Evolutionary conservation across 2,329 filamentous ascomycete species (phyloP).

Genomic region (Aspergillus ustus): DNA sequence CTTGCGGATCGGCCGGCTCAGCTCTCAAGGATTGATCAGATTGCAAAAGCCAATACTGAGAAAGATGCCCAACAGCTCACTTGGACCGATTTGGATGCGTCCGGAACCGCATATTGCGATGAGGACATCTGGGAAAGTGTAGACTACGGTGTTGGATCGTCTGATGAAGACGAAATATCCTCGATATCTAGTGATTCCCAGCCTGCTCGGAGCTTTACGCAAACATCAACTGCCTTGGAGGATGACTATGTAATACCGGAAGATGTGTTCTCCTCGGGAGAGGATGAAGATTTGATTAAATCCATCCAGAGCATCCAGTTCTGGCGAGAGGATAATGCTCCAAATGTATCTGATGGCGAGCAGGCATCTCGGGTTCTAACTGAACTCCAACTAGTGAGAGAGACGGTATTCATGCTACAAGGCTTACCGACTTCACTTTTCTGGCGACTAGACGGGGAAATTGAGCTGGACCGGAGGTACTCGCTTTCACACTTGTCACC

Average conservation of each 20-base stretch:
- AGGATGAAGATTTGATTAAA: slow-evolving; percentile 41
- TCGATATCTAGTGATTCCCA: slow-evolving; percentile 39
- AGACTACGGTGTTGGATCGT: slow-evolving; percentile 44
- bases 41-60: slow-evolving; percentile 60
- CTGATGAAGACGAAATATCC: slow-evolving; percentile 46
- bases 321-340: slow-evolving; percentile 46
- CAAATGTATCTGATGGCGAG: slow-evolving; percentile 17
- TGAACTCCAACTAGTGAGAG: slow-evolving; percentile 75
- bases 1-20: slow-evolving; percentile 80
- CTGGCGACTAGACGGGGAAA: slow-evolving; percentile 38
- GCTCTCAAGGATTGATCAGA: slow-evolving; percentile 67
- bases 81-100: slow-evolving; percentile 78
- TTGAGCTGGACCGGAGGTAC: slow-evolving; percentile 47
- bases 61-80: slow-evolving; percentile 59
- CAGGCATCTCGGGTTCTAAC: slow-evolving; percentile 53
- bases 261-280: slow-evolving; percentile 35
- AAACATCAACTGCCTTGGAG: slow-evolving; percentile 31
- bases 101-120: slow-evolving; percentile 69
- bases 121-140: slow-evolving; percentile 49
- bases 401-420: slow-evolving; percentile 82
- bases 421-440: slow-evolving; percentile 79
- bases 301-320: slow-evolving; percentile 53
- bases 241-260: slow-evolving; percentile 42
- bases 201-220: slow-evolving; percentile 32
- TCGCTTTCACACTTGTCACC: slow-evolving; percentile 39